Conservation (phyloP, 1,139 yeast species). For the Torulaspora pretoriensis region DNA sequence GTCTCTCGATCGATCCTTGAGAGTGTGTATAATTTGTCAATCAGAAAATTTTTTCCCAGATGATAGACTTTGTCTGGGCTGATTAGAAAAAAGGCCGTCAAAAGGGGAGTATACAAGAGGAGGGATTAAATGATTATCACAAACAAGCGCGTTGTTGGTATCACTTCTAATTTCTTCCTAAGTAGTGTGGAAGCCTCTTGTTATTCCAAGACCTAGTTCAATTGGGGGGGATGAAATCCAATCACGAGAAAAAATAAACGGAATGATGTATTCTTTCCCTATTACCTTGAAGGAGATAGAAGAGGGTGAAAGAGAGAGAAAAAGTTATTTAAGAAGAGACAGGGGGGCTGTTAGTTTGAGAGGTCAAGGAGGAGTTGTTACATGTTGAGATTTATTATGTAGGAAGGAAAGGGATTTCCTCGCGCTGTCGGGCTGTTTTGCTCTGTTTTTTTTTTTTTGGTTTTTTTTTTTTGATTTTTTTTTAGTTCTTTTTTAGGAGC, state of each 20-base stretch:
- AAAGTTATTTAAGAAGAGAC: neutral
- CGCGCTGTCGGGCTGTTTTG: conserved; percentile 2
- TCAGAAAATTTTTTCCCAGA: conserved; percentile 1
- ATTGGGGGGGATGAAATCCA: neutral
- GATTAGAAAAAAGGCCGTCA: conserved; percentile 2
- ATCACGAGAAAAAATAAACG: neutral
- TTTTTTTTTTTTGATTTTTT: conserved; percentile 5
- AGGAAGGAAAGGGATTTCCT: neutral
- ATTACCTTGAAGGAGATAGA: neutral
- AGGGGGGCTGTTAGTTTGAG: neutral
- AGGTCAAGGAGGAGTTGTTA: conserved; percentile 1
- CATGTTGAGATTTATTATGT: conserved; percentile 2
- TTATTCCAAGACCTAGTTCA: neutral
- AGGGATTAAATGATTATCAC: neutral
- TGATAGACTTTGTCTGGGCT: neutral
- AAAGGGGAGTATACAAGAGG: neutral
- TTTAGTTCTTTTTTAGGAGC: conserved; percentile 3
- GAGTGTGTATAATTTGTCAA: conserved; percentile 1
- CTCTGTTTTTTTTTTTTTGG: conserved; percentile 3
- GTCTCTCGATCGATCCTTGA: conserved; percentile 4
- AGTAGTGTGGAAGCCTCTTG: neutral
- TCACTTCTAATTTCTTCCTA: neutral
- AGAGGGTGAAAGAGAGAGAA: neutral
- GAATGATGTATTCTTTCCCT: neutral
- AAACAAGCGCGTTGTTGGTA: neutral